Base-by-base conservation (phyloP, 1,284 basidiomycete species). In the Heterobasidion parviporum region DNA sequence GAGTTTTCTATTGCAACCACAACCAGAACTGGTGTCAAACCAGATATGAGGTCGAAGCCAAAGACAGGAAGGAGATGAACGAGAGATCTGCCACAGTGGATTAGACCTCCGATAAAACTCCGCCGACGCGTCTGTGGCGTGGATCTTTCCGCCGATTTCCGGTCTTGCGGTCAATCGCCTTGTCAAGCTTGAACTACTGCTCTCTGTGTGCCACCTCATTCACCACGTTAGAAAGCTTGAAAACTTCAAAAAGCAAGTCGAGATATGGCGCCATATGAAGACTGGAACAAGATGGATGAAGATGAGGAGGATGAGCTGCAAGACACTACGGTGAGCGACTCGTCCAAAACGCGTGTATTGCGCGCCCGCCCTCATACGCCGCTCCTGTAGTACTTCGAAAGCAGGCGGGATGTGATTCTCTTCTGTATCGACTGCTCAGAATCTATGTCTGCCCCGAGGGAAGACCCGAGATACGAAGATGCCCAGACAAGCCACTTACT, bases 351-450 rank as follows among this genome's bases (percentile, higher is more conserved):
- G 9, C 35, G 2, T 54, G 6, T 53, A 38, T 14, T 6, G 3
- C 36, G 2, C 41, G 26, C 26, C 26, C 26, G 26, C 26, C 5
- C 26, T 12, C 18, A 14, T 15, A 46, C 35, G 35, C 18, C 54
- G 47, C 26, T 55, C 18, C 18, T 18, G 18, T 44, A 93, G 89
- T 78, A 80, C 56, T 81, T 83, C 60, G 87, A 91, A 61, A 82
- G 82, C 43, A 84, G 84, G 60, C 80, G 81, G 58, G 92, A 95
- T 65, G 89, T 93, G 45, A 85, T 95, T 52, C 73, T 98, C 15
- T 97, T 98, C 72, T 92, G 89, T 65, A 93, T 98, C 58, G 95
- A 99, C 69, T 92, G 91, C 56, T 95, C 94, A 0, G 74, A 81
- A 45, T 89, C 92, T 12, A 98, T 98, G 94, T 86, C 91, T 44